Evolutionary conservation across 192 early-diverging fungal species (phyloP).

Genomic region (Jimgerdemannia flammicorona): DNA sequence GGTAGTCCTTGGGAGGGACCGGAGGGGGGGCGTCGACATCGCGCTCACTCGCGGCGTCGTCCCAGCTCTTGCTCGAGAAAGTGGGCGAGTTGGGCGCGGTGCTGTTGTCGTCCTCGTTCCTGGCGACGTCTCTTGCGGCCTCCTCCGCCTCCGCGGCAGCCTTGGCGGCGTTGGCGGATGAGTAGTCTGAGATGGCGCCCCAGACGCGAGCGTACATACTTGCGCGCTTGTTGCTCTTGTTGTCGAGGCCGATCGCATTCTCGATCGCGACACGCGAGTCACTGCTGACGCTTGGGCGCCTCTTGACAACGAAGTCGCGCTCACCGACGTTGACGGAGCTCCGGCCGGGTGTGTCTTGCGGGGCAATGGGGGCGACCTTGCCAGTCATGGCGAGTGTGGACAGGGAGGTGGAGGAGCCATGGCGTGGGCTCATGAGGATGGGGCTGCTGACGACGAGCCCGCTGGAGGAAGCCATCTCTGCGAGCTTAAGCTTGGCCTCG

Average conservation of each 20-base stretch:
- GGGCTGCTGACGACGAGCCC: background rate
- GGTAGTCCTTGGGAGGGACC: background rate
- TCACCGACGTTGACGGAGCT: slow-evolving; percentile 3
- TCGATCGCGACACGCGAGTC: slow-evolving; percentile 10
- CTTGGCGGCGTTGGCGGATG: no score
- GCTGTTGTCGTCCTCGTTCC: background rate
- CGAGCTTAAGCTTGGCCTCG: slow-evolving; percentile 33
- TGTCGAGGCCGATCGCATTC: slow-evolving; percentile 5
- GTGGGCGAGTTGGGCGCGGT: background rate
- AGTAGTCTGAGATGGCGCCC: slow-evolving; percentile 2
- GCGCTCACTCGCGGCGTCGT: background rate
- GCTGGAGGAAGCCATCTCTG: slow-evolving; percentile 2
- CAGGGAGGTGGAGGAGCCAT: slow-evolving; percentile 10
- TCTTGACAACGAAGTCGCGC: slow-evolving; percentile 20
- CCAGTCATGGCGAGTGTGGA: slow-evolving; percentile 8
- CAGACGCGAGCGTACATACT: slow-evolving; percentile 30
- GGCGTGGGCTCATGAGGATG: slow-evolving; percentile 13
- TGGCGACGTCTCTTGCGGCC: background rate
- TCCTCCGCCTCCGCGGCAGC: background rate
- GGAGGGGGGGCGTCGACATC: background rate
- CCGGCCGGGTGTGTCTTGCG: slow-evolving; percentile 5
- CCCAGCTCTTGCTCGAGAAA: background rate
- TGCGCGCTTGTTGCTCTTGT: slow-evolving; percentile 15
- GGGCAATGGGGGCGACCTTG: slow-evolving; percentile 7
- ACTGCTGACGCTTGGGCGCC: slow-evolving; percentile 16